Evolutionary conservation across 345 rosid genomes (phyloP).

Genomic region (Iberis pinnata): DNA sequence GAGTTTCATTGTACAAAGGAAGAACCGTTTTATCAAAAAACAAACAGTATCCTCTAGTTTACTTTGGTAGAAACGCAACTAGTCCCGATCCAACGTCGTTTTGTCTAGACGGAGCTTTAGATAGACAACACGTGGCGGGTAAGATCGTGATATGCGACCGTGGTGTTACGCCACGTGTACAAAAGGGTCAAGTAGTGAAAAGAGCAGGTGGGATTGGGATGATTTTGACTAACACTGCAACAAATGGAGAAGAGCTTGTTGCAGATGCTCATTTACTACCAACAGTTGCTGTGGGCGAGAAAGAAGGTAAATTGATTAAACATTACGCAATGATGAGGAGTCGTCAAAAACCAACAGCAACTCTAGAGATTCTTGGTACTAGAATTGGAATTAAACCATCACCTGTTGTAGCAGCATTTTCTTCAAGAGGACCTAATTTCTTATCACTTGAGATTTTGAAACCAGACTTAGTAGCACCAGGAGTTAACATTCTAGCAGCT

Average conservation of each 20-base stretch:
- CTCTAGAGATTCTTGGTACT: conserved; percentile 45
- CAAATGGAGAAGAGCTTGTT: conserved; percentile 90
- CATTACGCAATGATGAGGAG: conserved; percentile 38
- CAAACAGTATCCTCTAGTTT: conserved; percentile 55
- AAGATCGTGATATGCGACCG: conserved; percentile 76
- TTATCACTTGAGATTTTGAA: conserved; percentile 55
- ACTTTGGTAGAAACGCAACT: conserved; percentile 47
- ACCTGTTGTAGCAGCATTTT: conserved; percentile 68
- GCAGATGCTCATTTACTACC: conserved; percentile 87
- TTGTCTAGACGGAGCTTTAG: conserved; percentile 54
- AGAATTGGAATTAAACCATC: conserved; percentile 57
- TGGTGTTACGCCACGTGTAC: conserved; percentile 53
- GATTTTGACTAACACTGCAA: conserved; percentile 50
- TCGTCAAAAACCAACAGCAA: conserved; percentile 39
- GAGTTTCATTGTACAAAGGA: conserved; percentile 67
- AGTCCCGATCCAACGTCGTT: conserved; percentile 48
- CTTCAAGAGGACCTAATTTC: conserved; percentile 66
- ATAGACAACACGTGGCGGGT: conserved; percentile 41
- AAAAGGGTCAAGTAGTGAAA: conserved; percentile 60
- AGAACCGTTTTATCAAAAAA: conserved; percentile 22
- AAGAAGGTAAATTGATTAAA: conserved; percentile 61
- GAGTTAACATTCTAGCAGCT: conserved; percentile 74
- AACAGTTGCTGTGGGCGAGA: conserved; percentile 73
- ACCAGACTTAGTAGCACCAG: conserved; percentile 66
- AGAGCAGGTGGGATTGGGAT: conserved; percentile 65